Evolutionary conservation across 768 basidiomycete species (phyloP).

Genomic region (Pluteus cervinus): DNA sequence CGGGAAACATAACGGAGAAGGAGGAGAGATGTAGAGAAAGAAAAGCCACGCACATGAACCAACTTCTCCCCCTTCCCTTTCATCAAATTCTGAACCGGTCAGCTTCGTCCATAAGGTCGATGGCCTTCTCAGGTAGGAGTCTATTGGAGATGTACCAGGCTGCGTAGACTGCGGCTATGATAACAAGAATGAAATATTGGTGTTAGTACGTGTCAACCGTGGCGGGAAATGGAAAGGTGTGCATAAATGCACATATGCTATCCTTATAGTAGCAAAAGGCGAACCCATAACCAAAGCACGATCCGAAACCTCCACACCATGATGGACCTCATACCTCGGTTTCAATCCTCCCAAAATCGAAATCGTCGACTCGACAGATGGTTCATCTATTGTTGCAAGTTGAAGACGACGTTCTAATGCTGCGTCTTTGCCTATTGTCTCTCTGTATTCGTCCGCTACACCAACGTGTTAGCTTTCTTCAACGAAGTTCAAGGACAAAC

Average conservation of each 20-base stretch:
- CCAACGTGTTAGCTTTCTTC: background rate
- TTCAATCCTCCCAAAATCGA: slow-evolving; percentile 86
- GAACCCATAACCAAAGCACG: slow-evolving; percentile 78
- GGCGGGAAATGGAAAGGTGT: too few relatives aligned
- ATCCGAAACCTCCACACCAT: slow-evolving; percentile 90
- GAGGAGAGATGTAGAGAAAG: background rate
- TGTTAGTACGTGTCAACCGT: too few relatives aligned
- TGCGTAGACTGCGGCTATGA: slow-evolving; percentile 72
- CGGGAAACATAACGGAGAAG: background rate
- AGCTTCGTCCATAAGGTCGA: slow-evolving; percentile 91
- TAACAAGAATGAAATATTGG: too few relatives aligned
- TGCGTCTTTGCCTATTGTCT: slow-evolving; percentile 88
- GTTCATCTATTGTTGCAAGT: slow-evolving; percentile 84
- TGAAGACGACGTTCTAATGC: slow-evolving; percentile 91
- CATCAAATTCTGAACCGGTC: slow-evolving; percentile 79
- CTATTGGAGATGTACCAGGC: slow-evolving; percentile 85
- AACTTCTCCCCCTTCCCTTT: slow-evolving; percentile 89
- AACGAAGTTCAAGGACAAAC: slow-evolving; percentile 17
- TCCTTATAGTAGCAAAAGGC: slow-evolving; percentile 11
- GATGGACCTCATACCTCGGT: slow-evolving; percentile 83
- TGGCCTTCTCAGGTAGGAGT: slow-evolving; percentile 87
- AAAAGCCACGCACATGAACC: slow-evolving; percentile 58
- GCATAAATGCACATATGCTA: background rate
- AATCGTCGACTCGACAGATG: slow-evolving; percentile 77
- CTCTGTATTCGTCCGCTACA: slow-evolving; percentile 80